Evolutionary conservation across 225 moss, liverwort and hornwort genomes (phyloP).

Genomic region (Anthoceros angustus): DNA sequence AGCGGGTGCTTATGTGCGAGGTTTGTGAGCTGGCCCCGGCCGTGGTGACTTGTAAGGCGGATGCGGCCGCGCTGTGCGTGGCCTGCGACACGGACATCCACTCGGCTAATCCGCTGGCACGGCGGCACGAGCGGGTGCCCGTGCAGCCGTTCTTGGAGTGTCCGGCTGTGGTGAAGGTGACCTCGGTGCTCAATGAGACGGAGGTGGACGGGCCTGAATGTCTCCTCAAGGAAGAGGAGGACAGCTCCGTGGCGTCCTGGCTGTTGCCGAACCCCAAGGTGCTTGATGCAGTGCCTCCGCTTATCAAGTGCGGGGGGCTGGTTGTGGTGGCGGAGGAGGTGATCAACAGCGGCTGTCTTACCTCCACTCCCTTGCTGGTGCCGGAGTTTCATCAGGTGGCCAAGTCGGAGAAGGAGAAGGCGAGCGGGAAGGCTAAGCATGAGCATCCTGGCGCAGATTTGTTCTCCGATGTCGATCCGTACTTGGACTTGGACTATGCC

Average conservation of each 20-base stretch:
- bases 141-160: conserved; percentile 50
- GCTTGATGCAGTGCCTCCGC: conserved; percentile 12
- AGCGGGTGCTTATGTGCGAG: conserved; percentile 84
- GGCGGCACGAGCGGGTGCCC: conserved; percentile 76
- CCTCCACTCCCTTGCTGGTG: conserved; percentile 2
- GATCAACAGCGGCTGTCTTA: neutral
- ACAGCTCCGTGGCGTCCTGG: conserved; percentile 49
- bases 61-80: conserved; percentile 65
- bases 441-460: conserved; percentile 28
- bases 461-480: conserved; percentile 67
- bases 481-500: conserved; percentile 59
- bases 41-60: conserved; percentile 85
- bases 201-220: conserved; percentile 14
- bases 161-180: conserved; percentile 18
- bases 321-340: neutral
- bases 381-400: neutral
- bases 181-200: conserved; percentile 7
- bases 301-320: conserved; percentile 11
- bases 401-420: conserved; percentile 10
- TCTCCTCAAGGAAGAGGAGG: conserved; percentile 32
- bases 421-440: conserved; percentile 26
- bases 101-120: conserved; percentile 67
- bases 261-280: conserved; percentile 52
- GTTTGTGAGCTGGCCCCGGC: conserved; percentile 81
- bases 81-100: conserved; percentile 90